Evolutionary conservation across 2,329 filamentous ascomycete species (phyloP).

Genomic region (Colletotrichum trifolii): DNA sequence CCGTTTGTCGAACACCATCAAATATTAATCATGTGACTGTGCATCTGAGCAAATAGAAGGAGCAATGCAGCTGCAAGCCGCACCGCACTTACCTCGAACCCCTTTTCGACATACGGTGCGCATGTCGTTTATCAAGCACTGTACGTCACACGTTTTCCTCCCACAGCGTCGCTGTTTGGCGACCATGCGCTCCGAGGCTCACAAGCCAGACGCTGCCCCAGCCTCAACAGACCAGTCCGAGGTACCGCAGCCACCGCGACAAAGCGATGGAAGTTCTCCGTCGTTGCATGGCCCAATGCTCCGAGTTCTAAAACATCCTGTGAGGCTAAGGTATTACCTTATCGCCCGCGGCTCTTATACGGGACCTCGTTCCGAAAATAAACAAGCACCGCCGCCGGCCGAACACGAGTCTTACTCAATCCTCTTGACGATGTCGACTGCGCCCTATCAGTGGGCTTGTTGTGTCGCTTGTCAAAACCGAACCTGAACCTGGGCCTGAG

Average conservation of each 20-base stretch:
- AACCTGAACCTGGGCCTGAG: slow-evolving; percentile 7
- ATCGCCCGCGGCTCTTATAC: slow-evolving; percentile 23
- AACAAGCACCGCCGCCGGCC: slow-evolving; percentile 28
- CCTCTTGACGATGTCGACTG: slow-evolving; percentile 28
- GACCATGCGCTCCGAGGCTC: background rate
- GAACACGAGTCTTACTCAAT: slow-evolving; percentile 32
- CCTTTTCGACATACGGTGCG: background rate
- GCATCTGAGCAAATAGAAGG: too few relatives aligned
- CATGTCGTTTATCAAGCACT: background rate
- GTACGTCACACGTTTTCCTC: slow-evolving; percentile 13
- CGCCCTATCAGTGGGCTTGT: slow-evolving; percentile 29
- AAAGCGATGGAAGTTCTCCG: slow-evolving; percentile 9
- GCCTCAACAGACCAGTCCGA: background rate
- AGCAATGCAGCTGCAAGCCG: too few relatives aligned
- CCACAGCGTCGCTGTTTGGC: background rate
- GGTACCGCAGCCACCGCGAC: slow-evolving; percentile 8
- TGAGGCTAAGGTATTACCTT: slow-evolving; percentile 3
- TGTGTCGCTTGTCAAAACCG: slow-evolving; percentile 6
- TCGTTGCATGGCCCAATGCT: slow-evolving; percentile 3
- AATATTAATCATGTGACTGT: too few relatives aligned
- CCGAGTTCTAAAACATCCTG: slow-evolving; percentile 23
- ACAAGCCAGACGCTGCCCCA: slow-evolving; percentile 12
- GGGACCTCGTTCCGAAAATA: slow-evolving; percentile 33
- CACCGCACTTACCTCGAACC: too few relatives aligned
- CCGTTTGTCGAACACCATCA: background rate